These are phyloP conservation scores for Metschnikowia anglica DNA, from an alignment of 805 yeast genomes.

Conservation along the genomic window DNA sequence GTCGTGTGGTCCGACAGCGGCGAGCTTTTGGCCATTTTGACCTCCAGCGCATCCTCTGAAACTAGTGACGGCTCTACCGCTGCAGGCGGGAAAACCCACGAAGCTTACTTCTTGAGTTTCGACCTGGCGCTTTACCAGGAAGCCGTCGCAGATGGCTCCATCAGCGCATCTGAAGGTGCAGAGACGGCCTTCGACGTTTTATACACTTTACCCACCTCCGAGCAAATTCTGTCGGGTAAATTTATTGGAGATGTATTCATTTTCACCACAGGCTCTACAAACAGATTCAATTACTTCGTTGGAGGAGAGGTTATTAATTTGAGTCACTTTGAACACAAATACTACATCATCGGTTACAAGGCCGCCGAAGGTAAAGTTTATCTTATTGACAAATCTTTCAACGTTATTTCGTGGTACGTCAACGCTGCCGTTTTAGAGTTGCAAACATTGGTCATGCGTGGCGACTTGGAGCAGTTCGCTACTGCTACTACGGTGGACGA, in stretches of 20 bases:
- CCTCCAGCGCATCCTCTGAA: conserved; percentile 28
- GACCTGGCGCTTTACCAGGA: conserved; percentile 64
- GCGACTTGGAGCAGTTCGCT: conserved; percentile 74
- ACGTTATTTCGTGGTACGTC: conserved; percentile 75
- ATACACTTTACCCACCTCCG: conserved; percentile 67
- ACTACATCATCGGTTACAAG: conserved; percentile 84
- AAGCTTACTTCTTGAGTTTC: conserved; percentile 75
- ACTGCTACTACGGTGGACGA: conserved; percentile 31
- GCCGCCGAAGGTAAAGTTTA: conserved; percentile 83
- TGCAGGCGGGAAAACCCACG: conserved; percentile 50
- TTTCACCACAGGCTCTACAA: conserved; percentile 75
- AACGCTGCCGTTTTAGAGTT: conserved; percentile 88
- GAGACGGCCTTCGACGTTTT: conserved; percentile 84
- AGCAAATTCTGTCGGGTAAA: conserved; percentile 80
- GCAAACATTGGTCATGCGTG: conserved; percentile 93
- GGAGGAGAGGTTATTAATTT: conserved; percentile 92
- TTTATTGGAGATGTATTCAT: conserved; percentile 98
- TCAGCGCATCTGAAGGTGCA: conserved; percentile 82
- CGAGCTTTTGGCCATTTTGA: conserved; percentile 73
- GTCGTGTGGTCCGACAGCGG: conserved; percentile 94
- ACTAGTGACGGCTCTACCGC: conserved; percentile 23
- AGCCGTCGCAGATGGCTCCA: conserved; percentile 55
- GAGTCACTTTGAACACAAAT: conserved; percentile 87
- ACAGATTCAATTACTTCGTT: conserved; percentile 89
- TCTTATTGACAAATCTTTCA: conserved; percentile 86